Evolutionary conservation across 2,329 filamentous ascomycete genomes (phyloP).

Genomic region (Chrysosporium keratinophilum): DNA sequence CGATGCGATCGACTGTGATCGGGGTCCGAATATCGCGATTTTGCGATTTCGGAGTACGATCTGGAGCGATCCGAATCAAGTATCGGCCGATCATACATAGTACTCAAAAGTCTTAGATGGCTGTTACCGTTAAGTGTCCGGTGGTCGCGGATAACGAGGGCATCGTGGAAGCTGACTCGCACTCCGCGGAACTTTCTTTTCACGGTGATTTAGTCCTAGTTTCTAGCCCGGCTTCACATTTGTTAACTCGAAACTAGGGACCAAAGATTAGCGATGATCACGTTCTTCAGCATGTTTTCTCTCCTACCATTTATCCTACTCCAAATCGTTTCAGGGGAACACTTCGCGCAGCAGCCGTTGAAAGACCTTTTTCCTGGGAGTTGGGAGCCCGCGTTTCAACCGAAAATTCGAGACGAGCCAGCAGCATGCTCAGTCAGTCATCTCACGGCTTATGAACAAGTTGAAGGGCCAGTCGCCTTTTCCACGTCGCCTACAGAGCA

Average conservation of each 20-base stretch:
- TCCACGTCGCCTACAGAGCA: constrained; percentile 2
- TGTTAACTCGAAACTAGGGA: too few species aligned
- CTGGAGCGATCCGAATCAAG: background rate
- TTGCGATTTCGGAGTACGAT: background rate
- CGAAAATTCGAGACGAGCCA: background rate
- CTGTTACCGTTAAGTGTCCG: background rate
- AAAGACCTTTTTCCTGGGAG: background rate
- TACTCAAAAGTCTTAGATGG: too few species aligned
- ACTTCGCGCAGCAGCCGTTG: background rate
- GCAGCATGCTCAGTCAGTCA: constrained; percentile 1
- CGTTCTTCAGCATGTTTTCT: background rate
- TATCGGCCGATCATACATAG: too few species aligned
- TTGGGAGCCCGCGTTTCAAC: background rate
- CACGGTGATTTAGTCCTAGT: too few species aligned
- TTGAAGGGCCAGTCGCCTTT: constrained; percentile 6
- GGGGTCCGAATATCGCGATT: background rate
- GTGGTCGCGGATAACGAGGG: background rate
- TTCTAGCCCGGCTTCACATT: too few species aligned
- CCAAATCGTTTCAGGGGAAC: background rate
- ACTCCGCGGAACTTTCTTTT: too few species aligned
- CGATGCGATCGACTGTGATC: background rate
- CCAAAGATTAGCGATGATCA: too few species aligned
- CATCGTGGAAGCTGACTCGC: too few species aligned
- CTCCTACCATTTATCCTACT: background rate
- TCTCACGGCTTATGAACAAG: constrained; percentile 5